Percentiles rank a stretch among this genome's conserved stretches.
Evolutionary conservation across 73 alveolate genomes (phyloP).

Genomic region (Breviolum minutum): DNA sequence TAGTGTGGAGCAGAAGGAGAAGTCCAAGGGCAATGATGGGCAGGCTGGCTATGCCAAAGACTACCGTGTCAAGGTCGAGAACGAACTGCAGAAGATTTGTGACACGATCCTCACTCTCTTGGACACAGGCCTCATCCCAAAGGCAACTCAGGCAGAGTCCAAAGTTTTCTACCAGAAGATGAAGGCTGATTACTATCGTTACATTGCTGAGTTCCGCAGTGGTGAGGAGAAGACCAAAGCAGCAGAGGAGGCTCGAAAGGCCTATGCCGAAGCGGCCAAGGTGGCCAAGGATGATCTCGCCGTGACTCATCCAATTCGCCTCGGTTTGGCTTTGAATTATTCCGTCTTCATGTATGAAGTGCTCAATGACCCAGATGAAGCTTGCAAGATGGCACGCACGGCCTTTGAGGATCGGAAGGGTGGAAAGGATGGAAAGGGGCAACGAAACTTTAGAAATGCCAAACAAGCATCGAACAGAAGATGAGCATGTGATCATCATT

Average conservation of each 20-base stretch:
- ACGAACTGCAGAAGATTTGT: slow-evolving; percentile 44
- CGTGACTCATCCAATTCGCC: slow-evolving; percentile 96
- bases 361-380: slow-evolving; percentile 96
- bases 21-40: slow-evolving; percentile 47
- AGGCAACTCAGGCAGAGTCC: slow-evolving; percentile 94
- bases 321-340: slow-evolving; percentile 97
- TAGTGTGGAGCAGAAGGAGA: slow-evolving; percentile 71
- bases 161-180: slow-evolving; percentile 98
- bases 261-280: slow-evolving; percentile 96
- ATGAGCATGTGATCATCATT: too few relatives aligned
- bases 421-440: slow-evolving; percentile 96
- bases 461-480: too few relatives aligned
- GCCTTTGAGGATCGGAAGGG: slow-evolving; percentile 95
- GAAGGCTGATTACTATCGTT: slow-evolving; percentile 97
- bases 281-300: slow-evolving; percentile 91
- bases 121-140: slow-evolving; percentile 23
- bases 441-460: slow-evolving; percentile 88
- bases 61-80: slow-evolving; percentile 71
- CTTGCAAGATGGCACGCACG: slow-evolving; percentile 97
- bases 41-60: slow-evolving; percentile 46
- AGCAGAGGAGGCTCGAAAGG: slow-evolving; percentile 96
- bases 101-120: slow-evolving; percentile 45
- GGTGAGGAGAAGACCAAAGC: slow-evolving; percentile 31
- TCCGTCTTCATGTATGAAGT: slow-evolving; percentile 97
- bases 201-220: slow-evolving; percentile 67